Evolutionary conservation across 768 basidiomycete species (phyloP).

Genomic region (Cystofilobasidium bisporidii): DNA sequence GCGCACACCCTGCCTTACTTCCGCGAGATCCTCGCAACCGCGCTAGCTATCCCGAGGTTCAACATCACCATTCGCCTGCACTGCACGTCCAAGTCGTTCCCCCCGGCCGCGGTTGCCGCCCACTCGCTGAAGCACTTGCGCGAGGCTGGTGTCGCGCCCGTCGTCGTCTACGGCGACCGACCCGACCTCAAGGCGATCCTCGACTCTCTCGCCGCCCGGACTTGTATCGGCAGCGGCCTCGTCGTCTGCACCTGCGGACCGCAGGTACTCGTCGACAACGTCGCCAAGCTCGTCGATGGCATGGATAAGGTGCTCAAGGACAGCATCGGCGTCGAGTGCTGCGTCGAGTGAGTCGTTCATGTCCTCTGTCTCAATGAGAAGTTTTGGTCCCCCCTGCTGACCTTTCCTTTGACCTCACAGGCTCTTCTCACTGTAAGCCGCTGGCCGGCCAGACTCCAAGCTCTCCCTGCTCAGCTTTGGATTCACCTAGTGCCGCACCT

Average conservation of each 20-base stretch:
- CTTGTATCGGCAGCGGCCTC: constrained; percentile 23
- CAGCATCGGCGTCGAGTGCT: neutral
- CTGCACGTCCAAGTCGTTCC: constrained; percentile 13
- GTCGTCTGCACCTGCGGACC: constrained; percentile 31
- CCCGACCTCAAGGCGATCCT: constrained; percentile 25
- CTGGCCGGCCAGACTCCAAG: no score
- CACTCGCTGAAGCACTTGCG: constrained; percentile 1
- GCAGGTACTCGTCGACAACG: constrained; percentile 13
- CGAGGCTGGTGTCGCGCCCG: neutral
- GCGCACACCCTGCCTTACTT: constrained; percentile 20
- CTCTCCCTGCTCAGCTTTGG: no score
- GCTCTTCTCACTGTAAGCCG: no score
- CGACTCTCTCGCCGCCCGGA: constrained; percentile 4
- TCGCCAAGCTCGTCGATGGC: constrained; percentile 24
- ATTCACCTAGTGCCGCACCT: no score
- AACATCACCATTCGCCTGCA: constrained; percentile 6
- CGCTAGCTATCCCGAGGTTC: neutral
- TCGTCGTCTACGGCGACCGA: constrained; percentile 8
- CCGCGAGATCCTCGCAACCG: constrained; percentile 11
- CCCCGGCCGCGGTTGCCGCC: constrained; percentile 11
- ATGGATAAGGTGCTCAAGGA: neutral
- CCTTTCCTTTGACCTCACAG: no score
- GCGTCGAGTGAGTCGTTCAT: constrained; percentile 6
- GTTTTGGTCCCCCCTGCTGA: no score
- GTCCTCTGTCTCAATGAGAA: no score